A percentile compares a stretch with the other conserved stretches of the same genome.
Conservation (phyloP, 176 grass and related monocot species). For the Alopecurus myosuroides region DNA sequence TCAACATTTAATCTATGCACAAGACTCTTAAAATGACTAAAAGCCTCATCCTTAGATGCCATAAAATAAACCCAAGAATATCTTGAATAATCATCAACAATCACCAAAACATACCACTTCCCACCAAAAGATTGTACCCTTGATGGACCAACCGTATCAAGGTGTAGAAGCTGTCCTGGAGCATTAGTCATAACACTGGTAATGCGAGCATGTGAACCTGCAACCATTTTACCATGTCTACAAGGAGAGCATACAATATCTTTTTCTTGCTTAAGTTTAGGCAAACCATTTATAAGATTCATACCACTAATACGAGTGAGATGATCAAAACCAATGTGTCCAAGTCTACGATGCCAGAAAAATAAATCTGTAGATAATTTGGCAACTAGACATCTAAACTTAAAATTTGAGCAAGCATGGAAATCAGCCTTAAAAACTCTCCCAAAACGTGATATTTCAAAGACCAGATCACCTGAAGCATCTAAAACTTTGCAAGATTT, state of each 20-base stretch:
- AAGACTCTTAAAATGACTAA: neutral
- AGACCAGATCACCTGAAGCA: neutral
- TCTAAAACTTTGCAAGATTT: neutral
- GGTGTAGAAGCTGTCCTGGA: neutral
- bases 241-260: neutral
- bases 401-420: neutral
- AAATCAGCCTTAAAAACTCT: neutral
- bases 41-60: neutral
- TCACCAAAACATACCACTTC: neutral
- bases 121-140: neutral
- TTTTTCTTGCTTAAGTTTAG: neutral
- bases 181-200: neutral
- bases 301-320: neutral
- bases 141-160: neutral
- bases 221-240: neutral
- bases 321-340: neutral
- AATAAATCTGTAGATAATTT: neutral
- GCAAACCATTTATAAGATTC: neutral
- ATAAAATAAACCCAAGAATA: constrained; percentile 1
- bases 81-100: neutral
- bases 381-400: neutral
- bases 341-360: neutral
- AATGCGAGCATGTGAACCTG: neutral
- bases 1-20: neutral
- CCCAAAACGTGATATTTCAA: neutral